Evolutionary conservation across 306 rosid genomes (phyloP).

Genomic region (Psophocarpus tetragonolobus): DNA sequence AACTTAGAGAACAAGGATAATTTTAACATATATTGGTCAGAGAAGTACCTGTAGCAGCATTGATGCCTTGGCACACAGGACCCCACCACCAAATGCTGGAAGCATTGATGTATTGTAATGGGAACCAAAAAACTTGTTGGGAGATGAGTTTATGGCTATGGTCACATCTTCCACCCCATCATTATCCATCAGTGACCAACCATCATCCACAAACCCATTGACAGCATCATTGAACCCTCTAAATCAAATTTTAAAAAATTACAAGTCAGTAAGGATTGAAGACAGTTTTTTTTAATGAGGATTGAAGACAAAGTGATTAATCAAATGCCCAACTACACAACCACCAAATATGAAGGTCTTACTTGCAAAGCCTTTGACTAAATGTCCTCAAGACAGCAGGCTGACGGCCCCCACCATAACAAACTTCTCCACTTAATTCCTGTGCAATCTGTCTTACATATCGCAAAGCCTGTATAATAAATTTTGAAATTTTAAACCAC

Average conservation of each 20-base stretch:
- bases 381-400: constrained; percentile 89
- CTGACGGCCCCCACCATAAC: constrained; percentile 78
- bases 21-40: neutral
- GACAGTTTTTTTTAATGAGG: too few species aligned
- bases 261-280: constrained; percentile 9
- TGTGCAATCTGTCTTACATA: constrained; percentile 79
- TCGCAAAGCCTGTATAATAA: constrained; percentile 62
- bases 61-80: constrained; percentile 85
- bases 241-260: neutral
- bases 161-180: constrained; percentile 89
- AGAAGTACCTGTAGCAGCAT: constrained; percentile 80
- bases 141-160: constrained; percentile 65
- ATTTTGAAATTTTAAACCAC: neutral
- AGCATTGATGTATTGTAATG: constrained; percentile 57
- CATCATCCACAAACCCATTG: constrained; percentile 84
- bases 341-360: neutral
- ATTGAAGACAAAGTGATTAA: neutral
- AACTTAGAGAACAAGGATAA: neutral
- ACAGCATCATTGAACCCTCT: constrained; percentile 94
- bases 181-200: constrained; percentile 73
- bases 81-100: constrained; percentile 75
- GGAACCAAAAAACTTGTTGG: constrained; percentile 61
- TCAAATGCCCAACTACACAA: neutral
- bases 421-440: constrained; percentile 80
- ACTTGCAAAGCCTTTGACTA: constrained; percentile 85